Evolutionary conservation across 139 green algal species (phyloP).

Genomic region (Desmodesmus armatus): DNA sequence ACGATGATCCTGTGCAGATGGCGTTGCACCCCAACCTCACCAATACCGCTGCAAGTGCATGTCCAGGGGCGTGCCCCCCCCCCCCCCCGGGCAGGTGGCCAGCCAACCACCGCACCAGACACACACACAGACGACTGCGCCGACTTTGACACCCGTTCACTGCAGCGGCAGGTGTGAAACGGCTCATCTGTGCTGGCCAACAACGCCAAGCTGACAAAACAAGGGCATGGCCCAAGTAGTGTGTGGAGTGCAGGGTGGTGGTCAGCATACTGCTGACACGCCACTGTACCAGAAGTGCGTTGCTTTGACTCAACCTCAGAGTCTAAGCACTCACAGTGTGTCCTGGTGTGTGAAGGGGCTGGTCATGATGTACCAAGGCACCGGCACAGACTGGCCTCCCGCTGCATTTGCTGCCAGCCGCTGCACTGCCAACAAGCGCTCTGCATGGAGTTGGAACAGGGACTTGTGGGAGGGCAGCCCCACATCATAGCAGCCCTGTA

Average conservation of each 20-base stretch:
- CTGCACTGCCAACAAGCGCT: slow-evolving; percentile 86
- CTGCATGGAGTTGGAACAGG: slow-evolving; percentile 94
- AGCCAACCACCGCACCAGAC: not conserved
- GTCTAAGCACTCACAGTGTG: slow-evolving; percentile 57
- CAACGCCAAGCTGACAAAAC: not conserved
- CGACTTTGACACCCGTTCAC: no score
- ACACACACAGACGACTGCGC: no score
- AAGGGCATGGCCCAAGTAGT: not conserved
- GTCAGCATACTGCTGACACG: not conserved
- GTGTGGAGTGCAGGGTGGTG: not conserved
- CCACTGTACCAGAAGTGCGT: not conserved
- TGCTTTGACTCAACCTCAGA: not conserved
- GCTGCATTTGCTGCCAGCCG: slow-evolving; percentile 55
- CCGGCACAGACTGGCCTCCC: not conserved
- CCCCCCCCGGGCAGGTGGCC: not conserved
- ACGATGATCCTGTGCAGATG: not conserved
- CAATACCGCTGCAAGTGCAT: not conserved
- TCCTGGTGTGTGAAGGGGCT: slow-evolving; percentile 85
- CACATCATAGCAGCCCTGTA: slow-evolving; percentile 93
- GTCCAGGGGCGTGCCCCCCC: no score
- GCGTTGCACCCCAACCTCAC: not conserved
- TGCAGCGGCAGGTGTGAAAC: not conserved
- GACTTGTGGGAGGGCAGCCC: slow-evolving; percentile 90
- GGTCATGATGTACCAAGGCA: slow-evolving; percentile 96
- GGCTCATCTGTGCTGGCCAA: not conserved